These are phyloP conservation scores for Ganoderma multipileum DNA, from an alignment of 1,284 basidiomycete genomes.

Conservation along the genomic window DNA sequence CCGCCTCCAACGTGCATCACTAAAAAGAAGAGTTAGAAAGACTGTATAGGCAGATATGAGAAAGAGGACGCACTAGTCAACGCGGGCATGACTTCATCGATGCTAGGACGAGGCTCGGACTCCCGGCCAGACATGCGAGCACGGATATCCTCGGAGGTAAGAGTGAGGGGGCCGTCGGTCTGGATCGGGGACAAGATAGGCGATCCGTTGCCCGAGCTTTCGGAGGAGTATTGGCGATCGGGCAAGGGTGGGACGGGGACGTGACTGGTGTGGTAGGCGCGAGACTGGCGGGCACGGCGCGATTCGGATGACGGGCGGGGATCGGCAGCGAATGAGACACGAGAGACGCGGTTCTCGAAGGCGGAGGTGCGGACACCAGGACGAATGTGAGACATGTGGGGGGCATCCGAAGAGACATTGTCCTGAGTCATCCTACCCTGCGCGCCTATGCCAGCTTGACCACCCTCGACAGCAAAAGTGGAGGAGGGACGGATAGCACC, in stretches of 20 bases:
- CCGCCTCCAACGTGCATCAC: slow-evolving; percentile 68
- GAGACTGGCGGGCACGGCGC: slow-evolving; percentile 52
- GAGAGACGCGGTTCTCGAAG: slow-evolving; percentile 51
- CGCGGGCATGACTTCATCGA: slow-evolving; percentile 69
- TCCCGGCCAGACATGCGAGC: slow-evolving; percentile 43
- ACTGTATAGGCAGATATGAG: not conserved
- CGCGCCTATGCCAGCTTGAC: slow-evolving; percentile 52
- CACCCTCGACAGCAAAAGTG: slow-evolving; percentile 53
- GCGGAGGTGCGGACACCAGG: slow-evolving; percentile 49
- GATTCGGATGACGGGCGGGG: slow-evolving; percentile 66
- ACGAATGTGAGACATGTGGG: slow-evolving; percentile 60
- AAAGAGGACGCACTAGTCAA: slow-evolving; percentile 55
- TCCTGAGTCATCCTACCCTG: slow-evolving; percentile 36
- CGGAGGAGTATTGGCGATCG: slow-evolving; percentile 46
- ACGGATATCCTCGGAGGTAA: slow-evolving; percentile 73
- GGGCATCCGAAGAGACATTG: slow-evolving; percentile 35
- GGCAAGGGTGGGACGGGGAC: slow-evolving; percentile 57
- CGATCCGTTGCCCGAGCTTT: slow-evolving; percentile 42
- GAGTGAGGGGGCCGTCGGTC: slow-evolving; percentile 65
- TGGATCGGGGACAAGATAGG: slow-evolving; percentile 68
- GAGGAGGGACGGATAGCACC: slow-evolving; percentile 61
- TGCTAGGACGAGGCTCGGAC: slow-evolving; percentile 38
- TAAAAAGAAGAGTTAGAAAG: slow-evolving; percentile 33
- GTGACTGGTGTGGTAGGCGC: slow-evolving; percentile 62
- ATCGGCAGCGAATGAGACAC: slow-evolving; percentile 78